Evolutionary conservation across 2,329 filamentous ascomycete species (phyloP), one percentile per base, ranked within the genome.

Genomic region (Trichophyton simii): DNA sequence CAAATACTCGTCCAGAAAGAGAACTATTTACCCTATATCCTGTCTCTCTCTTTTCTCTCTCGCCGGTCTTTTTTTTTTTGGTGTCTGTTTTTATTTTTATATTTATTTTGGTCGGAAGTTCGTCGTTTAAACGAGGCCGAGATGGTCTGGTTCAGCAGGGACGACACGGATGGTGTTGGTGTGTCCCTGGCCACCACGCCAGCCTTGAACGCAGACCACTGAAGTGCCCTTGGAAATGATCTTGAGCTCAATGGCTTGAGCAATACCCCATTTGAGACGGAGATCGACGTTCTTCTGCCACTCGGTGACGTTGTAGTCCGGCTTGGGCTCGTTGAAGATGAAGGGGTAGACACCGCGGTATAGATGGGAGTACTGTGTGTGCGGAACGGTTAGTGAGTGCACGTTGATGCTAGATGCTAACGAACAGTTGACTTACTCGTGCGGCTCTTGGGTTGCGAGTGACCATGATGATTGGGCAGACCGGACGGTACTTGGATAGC

Each of bases 381-480:
- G 28, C 28, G 9, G 20, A 7, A 18, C 34, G 7, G 20, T 38
- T n/a, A 44, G 13, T 38, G 25, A 28, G 34, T 13, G 9, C 34
- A 38, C 2, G 9, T 38, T 38, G 34, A 38, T 8, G 34, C 11
- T 13, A 3, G 3, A 13, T 38, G 34, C 34, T 38, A 38, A 38
- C 34, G 3, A 13, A 38, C 3, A 38, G 34, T 3, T 38, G 11
- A 73, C 78, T 75, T 76, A 82, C 80, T 68, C 94, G 84, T 63
- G 91, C 88, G 59, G 94, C 89, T 67, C 83, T 85, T 57, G 85
- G 78, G 75, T 88, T 96, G 70, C 94, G 87, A 66, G 92, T 96
- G 66, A 99, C 89, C 92, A 97, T 97, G 82, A 99, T 92, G 79
- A 99, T 96, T 69, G 94, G 94, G 84, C 92, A 97, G 66, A 97